Conservation (phyloP, 2,329 filamentous ascomycete genomes). For the Fusarium beomiforme region DNA sequence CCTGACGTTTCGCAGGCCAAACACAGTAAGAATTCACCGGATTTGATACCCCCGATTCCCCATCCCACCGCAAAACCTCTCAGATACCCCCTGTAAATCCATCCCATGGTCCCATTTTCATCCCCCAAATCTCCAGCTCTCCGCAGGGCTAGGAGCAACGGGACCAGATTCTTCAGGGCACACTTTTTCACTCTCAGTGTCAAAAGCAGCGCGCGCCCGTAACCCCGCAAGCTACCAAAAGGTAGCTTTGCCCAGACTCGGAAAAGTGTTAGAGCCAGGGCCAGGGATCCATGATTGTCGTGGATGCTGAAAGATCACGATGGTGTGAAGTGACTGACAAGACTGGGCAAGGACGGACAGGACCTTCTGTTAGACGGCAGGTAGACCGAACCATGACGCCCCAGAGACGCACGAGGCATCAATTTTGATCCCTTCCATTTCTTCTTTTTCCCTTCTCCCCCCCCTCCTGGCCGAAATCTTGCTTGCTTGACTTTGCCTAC, state of each 20-base stretch:
- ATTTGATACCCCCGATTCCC: neutral
- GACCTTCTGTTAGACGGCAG: constrained; percentile 32
- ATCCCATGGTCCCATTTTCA: constrained; percentile 19
- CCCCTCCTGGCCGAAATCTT: constrained; percentile 6
- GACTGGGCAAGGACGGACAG: constrained; percentile 8
- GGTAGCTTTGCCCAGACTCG: constrained; percentile 34
- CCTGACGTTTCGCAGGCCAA: accelerated
- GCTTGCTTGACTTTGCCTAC: neutral
- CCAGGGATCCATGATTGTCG: constrained; percentile 40
- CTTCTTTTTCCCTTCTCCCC: constrained; percentile 33
- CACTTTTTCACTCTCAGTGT: constrained; percentile 1
- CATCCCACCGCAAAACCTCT: constrained; percentile 2
- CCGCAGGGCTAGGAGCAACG: constrained; percentile 1
- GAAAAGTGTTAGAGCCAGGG: constrained; percentile 34
- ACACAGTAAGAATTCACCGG: constrained; percentile 6
- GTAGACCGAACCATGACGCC: constrained; percentile 45
- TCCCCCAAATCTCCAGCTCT: constrained; percentile 11
- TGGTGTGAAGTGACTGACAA: constrained; percentile 39
- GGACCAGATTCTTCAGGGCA: neutral
- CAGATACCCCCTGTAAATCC: constrained; percentile 18
- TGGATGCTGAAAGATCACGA: constrained; percentile 42
- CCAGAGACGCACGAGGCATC: constrained; percentile 37
- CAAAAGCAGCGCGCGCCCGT: constrained; percentile 14
- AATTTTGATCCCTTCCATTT: constrained; percentile 33
- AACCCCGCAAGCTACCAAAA: constrained; percentile 41